These are phyloP conservation scores for Cucurbita maxima DNA, from an alignment of 306 rosid genomes.

Conservation along the genomic window DNA sequence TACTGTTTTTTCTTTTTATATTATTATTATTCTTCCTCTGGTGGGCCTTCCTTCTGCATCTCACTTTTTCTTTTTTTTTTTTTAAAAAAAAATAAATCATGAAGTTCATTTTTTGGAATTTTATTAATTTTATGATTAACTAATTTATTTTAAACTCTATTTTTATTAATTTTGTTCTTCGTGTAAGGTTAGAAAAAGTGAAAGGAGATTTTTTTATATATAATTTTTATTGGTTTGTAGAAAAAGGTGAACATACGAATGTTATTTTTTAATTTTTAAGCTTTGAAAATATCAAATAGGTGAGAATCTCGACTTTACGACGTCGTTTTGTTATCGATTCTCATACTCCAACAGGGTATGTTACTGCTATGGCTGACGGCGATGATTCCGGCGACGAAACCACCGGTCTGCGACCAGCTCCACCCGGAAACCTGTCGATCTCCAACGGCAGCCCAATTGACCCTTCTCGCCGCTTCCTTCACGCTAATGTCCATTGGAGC, in stretches of 20 bases:
- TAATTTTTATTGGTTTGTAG: too few relatives aligned
- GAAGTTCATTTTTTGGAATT: too few relatives aligned
- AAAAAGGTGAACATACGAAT: too few relatives aligned
- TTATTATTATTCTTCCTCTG: neutral
- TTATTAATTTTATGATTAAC: too few relatives aligned
- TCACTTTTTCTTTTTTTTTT: too few relatives aligned
- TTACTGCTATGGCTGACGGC: conserved; percentile 41
- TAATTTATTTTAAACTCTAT: too few relatives aligned
- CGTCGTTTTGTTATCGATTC: neutral
- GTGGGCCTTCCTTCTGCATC: neutral
- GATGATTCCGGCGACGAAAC: conserved; percentile 34
- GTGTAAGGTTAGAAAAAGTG: too few relatives aligned
- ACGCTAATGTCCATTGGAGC: conserved; percentile 40
- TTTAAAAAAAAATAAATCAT: too few relatives aligned
- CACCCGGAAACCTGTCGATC: conserved; percentile 21
- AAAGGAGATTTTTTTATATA: too few relatives aligned
- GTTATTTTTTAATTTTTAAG: too few relatives aligned
- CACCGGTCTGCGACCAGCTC: conserved; percentile 25
- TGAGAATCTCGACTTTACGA: neutral
- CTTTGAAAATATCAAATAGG: neutral
- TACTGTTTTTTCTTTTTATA: neutral
- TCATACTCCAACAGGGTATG: conserved; percentile 31
- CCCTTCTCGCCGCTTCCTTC: conserved; percentile 19
- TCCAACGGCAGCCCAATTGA: conserved; percentile 29
- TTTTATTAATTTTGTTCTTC: too few relatives aligned